These are phyloP conservation scores for Cinchona pubescens DNA, from an alignment of 257 asterid species.

Conservation along the genomic window DNA sequence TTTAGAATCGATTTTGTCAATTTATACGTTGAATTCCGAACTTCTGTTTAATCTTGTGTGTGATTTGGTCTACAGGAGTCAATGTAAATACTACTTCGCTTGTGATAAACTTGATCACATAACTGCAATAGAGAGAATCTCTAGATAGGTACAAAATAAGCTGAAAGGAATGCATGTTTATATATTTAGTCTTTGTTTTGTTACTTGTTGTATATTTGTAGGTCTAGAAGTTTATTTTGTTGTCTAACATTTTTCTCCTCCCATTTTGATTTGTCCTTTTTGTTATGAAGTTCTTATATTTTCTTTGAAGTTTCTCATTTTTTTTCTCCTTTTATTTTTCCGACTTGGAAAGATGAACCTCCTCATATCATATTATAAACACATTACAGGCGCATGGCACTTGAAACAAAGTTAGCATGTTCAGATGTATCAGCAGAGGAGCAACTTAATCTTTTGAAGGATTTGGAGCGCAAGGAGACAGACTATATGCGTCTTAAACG, in stretches of 20 bases:
- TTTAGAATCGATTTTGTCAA: too few relatives aligned
- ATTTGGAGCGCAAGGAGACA: constrained; percentile 73
- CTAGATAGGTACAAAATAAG: too few relatives aligned
- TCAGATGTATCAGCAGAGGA: constrained; percentile 70
- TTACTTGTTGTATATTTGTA: background rate
- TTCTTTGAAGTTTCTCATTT: background rate
- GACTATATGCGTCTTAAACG: constrained; percentile 76
- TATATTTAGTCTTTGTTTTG: background rate
- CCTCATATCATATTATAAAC: background rate
- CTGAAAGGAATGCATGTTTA: too few relatives aligned
- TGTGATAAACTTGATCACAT: background rate
- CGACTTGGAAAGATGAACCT: background rate
- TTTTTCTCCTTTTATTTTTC: background rate
- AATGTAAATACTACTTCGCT: background rate
- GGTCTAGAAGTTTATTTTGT: background rate
- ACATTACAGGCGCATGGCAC: constrained; percentile 55
- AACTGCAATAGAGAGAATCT: too few relatives aligned
- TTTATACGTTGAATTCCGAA: too few relatives aligned
- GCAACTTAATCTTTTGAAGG: constrained; percentile 56
- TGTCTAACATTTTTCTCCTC: background rate
- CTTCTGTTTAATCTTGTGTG: background rate
- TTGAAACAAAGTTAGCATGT: constrained; percentile 54
- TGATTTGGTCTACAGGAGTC: too few relatives aligned
- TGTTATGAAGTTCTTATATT: background rate
- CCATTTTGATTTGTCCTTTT: background rate